Percentiles rank a stretch among this genome's conserved stretches.
Evolutionary conservation across 148 eudicot genomes (phyloP).

Genomic region (Spergularia marina): DNA sequence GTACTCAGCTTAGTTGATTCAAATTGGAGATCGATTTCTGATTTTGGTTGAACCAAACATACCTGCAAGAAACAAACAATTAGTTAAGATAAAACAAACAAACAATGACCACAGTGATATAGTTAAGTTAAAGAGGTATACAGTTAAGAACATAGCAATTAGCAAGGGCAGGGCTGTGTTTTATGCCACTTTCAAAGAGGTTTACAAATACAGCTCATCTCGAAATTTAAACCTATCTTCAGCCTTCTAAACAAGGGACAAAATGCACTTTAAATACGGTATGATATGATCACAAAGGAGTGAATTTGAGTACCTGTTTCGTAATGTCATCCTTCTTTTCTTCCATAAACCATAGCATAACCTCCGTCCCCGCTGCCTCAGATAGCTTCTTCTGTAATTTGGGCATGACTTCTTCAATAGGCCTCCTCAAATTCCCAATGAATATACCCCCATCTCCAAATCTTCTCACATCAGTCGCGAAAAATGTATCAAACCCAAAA

Average conservation of each 20-base stretch:
- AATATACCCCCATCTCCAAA: conserved; percentile 98
- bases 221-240: not conserved
- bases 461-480: conserved; percentile 88
- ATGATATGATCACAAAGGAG: not conserved
- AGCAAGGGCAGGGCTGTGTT: too few species aligned
- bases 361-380: conserved; percentile 88
- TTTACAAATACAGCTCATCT: not conserved
- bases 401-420: conserved; percentile 82
- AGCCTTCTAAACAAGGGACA: not conserved
- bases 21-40: conserved; percentile 91
- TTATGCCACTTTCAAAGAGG: not conserved
- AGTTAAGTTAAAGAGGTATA: too few species aligned
- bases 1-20: conserved; percentile 78
- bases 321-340: conserved; percentile 80
- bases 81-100: too few species aligned
- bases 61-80: conserved; percentile 41
- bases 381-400: conserved; percentile 74
- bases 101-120: too few species aligned
- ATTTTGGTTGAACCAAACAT: conserved; percentile 92
- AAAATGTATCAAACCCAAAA: conserved; percentile 88
- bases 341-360: conserved; percentile 91
- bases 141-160: too few species aligned
- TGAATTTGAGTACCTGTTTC: conserved; percentile 54
- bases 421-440: conserved; percentile 83
- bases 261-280: not conserved